phyloP scores from a whole-genome alignment of 768 basidiomycete species.

The Lactifluus piperatus region DNA sequence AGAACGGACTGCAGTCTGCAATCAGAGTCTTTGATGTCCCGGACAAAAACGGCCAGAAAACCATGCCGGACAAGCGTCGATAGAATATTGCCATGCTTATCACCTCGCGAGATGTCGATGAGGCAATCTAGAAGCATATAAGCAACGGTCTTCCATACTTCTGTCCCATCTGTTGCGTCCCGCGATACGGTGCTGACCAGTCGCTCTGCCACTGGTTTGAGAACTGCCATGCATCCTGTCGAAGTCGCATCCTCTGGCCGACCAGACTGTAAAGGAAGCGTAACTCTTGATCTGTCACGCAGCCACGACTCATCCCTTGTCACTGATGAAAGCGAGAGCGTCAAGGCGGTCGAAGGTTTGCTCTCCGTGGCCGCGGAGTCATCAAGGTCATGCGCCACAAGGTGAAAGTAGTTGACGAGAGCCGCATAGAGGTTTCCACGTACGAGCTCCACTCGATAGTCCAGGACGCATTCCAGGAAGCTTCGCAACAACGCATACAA shows the following conservation, averaged over 20 bases:
- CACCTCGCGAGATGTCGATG: conserved; percentile 57
- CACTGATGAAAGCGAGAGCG: not conserved
- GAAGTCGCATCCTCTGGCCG: conserved; percentile 21
- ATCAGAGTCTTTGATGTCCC: conserved; percentile 79
- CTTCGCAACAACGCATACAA: conserved; percentile 65
- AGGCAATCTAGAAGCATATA: conserved; percentile 85
- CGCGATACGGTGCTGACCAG: conserved; percentile 65
- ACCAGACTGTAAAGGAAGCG: conserved; percentile 26
- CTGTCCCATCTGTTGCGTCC: conserved; percentile 92
- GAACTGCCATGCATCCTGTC: conserved; percentile 49
- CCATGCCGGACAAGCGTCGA: conserved; percentile 60
- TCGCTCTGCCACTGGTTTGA: conserved; percentile 64
- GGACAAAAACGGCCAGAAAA: conserved; percentile 71
- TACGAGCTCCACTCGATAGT: conserved; percentile 74
- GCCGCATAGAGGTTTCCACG: conserved; percentile 94
- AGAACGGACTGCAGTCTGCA: conserved; percentile 62
- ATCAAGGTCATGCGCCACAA: conserved; percentile 34
- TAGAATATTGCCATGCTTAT: conserved; percentile 59
- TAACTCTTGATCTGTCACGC: conserved; percentile 5
- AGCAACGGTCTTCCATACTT: conserved; percentile 95
- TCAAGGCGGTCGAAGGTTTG: not conserved
- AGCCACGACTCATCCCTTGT: conserved; percentile 18
- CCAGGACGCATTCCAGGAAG: conserved; percentile 65
- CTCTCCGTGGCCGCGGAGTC: not conserved
- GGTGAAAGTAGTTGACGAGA: conserved; percentile 81